Conservation (phyloP, 495 filamentous ascomycete genomes). For the Penicillium riverlandense region DNA sequence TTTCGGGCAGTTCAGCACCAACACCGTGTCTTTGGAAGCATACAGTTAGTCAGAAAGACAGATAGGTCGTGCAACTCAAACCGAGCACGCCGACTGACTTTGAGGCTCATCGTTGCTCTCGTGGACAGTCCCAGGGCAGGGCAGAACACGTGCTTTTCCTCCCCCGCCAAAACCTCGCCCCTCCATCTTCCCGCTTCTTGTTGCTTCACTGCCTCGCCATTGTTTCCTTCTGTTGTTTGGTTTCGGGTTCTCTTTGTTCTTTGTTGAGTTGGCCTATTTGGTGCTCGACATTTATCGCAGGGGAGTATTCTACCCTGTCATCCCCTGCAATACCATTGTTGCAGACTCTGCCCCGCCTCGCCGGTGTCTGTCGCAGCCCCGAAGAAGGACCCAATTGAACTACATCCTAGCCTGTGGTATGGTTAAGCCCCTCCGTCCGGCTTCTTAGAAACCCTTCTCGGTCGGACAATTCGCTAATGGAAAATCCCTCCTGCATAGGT, state of each 20-base stretch:
- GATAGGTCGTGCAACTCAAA: too few relatives aligned
- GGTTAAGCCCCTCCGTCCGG: background rate
- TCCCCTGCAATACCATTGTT: background rate
- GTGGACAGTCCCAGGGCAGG: too few relatives aligned
- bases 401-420: background rate
- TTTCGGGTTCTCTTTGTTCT: conserved; percentile 1
- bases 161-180: conserved; percentile 1
- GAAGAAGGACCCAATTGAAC: too few relatives aligned
- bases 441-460: too few relatives aligned
- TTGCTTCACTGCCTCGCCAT: conserved; percentile 1
- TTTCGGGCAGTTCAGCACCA: too few relatives aligned
- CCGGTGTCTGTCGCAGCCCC: too few relatives aligned
- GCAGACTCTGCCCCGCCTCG: too few relatives aligned
- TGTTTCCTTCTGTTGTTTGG: conserved; percentile 1
- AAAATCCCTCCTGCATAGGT: conserved; percentile 1
- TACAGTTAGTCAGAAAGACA: too few relatives aligned
- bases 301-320: background rate
- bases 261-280: background rate
- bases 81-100: too few relatives aligned
- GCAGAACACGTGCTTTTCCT: background rate
- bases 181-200: conserved; percentile 2
- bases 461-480: conserved; percentile 4
- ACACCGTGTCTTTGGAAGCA: too few relatives aligned
- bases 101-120: too few relatives aligned
- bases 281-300: background rate